A percentile compares a stretch with the other conserved stretches of the same genome.
These are phyloP conservation scores for Stagonosporopsis rhizophila DNA, from an alignment of 2,329 filamentous ascomycete genomes.

Conservation along the genomic window DNA sequence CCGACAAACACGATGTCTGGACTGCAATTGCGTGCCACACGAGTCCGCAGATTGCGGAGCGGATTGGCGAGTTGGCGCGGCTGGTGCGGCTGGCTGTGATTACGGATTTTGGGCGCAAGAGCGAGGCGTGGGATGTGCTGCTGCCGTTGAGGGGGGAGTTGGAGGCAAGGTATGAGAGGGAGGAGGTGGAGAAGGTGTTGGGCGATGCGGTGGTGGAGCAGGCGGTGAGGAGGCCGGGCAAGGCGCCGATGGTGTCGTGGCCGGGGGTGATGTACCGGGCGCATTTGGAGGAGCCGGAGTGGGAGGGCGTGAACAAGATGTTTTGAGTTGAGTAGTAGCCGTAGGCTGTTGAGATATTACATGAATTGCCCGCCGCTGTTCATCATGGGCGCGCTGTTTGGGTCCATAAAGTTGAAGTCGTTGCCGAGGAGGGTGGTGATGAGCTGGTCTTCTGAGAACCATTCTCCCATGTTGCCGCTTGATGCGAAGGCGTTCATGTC, in stretches of 20 bases:
- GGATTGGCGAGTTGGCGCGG: slow-evolving; percentile 49
- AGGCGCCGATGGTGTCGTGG: slow-evolving; percentile 52
- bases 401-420: slow-evolving; percentile 20
- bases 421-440: slow-evolving; percentile 19
- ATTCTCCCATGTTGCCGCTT: slow-evolving; percentile 18
- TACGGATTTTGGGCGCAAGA: slow-evolving; percentile 50
- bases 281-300: slow-evolving; percentile 36
- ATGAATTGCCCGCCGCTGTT: slow-evolving; percentile 14
- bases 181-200: slow-evolving; percentile 53
- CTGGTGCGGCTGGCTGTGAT: slow-evolving; percentile 50
- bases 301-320: slow-evolving; percentile 41
- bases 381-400: slow-evolving; percentile 8
- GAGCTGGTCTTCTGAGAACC: slow-evolving; percentile 21
- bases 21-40: slow-evolving; percentile 56
- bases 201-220: slow-evolving; percentile 54
- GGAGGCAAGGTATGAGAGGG: slow-evolving; percentile 44
- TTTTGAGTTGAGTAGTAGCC: slow-evolving; percentile 26
- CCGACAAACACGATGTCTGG: slow-evolving; percentile 53
- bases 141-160: slow-evolving; percentile 26
- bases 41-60: slow-evolving; percentile 54
- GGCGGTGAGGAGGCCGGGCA: slow-evolving; percentile 45
- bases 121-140: slow-evolving; percentile 26
- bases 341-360: neutral
- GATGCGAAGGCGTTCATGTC: slow-evolving; percentile 8
- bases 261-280: slow-evolving; percentile 40